phyloP scores from a whole-genome alignment of 768 basidiomycete genomes.

The Podaxis sp. region DNA sequence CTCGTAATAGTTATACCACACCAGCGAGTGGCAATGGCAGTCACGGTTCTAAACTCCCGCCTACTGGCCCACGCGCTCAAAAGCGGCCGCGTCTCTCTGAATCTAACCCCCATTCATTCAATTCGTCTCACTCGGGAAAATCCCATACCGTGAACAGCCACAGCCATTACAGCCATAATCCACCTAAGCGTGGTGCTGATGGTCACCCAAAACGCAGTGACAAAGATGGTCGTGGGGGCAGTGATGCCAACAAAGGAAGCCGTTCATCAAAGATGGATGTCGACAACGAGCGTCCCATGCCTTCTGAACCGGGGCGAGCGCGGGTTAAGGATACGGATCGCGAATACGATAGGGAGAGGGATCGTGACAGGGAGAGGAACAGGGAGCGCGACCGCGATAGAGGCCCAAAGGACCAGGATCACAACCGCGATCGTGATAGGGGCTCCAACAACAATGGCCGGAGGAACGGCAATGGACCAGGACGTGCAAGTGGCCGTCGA shows the following conservation, averaged over 20 bases:
- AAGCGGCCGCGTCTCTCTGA: conserved; percentile 79
- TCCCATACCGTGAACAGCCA: conserved; percentile 10
- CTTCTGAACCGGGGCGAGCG: conserved; percentile 15
- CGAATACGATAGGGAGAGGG: conserved; percentile 32
- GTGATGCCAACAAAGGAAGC: conserved; percentile 12
- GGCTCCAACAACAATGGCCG: conserved; percentile 8
- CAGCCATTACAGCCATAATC: conserved; percentile 14
- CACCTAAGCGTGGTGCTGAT: conserved; percentile 11
- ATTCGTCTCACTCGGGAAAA: conserved; percentile 19
- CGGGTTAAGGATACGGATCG: conserved; percentile 20
- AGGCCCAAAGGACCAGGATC: conserved; percentile 23
- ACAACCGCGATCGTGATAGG: conserved; percentile 27
- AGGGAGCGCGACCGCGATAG: conserved; percentile 23
- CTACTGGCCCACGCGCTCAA: conserved; percentile 78
- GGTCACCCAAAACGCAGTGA: conserved; percentile 13
- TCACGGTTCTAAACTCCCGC: conserved; percentile 50
- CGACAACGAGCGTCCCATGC: conserved; percentile 54
- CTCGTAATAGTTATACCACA: conserved; percentile 44
- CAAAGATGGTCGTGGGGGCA: conserved; percentile 9
- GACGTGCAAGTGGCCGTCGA: conserved; percentile 11
- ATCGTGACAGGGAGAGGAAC: conserved; percentile 33
- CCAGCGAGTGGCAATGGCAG: conserved; percentile 25
- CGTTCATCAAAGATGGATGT: conserved; percentile 46
- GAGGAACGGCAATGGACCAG: conserved; percentile 3
- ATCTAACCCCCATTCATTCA: conserved; percentile 30